A percentile compares a stretch with the other conserved stretches of the same genome.
Conservation (phyloP, 176 grass and related monocot genomes). For the Themeda triandra region DNA sequence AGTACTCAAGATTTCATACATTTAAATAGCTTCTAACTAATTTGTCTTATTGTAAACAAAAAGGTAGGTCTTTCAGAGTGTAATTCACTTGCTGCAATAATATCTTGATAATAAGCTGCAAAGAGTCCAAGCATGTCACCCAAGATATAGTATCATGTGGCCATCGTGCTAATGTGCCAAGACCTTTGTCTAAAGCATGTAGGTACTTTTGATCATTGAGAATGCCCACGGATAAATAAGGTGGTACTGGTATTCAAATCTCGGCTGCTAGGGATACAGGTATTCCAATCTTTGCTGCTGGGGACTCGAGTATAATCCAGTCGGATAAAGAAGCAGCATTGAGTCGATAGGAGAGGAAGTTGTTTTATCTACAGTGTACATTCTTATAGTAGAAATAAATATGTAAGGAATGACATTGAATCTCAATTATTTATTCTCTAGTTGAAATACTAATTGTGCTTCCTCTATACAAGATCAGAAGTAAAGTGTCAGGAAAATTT, state of each 20-base stretch:
- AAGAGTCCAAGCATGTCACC: conserved; percentile 62
- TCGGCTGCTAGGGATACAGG: too few species aligned
- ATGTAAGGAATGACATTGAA: too few species aligned
- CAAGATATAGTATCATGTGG: conserved; percentile 37
- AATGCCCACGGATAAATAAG: conserved; percentile 27
- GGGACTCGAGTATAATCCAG: conserved; percentile 45
- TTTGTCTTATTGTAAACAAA: too few species aligned
- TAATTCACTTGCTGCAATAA: conserved; percentile 42
- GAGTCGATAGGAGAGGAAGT: conserved; percentile 41
- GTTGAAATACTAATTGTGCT: too few species aligned
- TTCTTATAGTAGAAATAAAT: too few species aligned
- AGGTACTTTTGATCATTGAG: conserved; percentile 30
- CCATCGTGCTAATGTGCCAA: conserved; percentile 32
- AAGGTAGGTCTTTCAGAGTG: conserved; percentile 47
- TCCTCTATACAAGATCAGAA: too few species aligned
- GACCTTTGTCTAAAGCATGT: conserved; percentile 35
- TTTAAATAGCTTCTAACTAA: too few species aligned
- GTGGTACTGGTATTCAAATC: too few species aligned
- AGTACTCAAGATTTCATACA: too few species aligned
- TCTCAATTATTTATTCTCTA: too few species aligned
- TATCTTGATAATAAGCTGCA: conserved; percentile 69
- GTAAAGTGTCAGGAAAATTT: too few species aligned
- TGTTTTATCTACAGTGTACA: too few species aligned
- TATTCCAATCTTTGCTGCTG: conserved; percentile 37
- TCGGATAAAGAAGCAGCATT: conserved; percentile 65